Percentiles rank a stretch among this genome's conserved stretches.
phyloP scores from a whole-genome alignment of 306 rosid species.

The Quillaja saponaria region DNA sequence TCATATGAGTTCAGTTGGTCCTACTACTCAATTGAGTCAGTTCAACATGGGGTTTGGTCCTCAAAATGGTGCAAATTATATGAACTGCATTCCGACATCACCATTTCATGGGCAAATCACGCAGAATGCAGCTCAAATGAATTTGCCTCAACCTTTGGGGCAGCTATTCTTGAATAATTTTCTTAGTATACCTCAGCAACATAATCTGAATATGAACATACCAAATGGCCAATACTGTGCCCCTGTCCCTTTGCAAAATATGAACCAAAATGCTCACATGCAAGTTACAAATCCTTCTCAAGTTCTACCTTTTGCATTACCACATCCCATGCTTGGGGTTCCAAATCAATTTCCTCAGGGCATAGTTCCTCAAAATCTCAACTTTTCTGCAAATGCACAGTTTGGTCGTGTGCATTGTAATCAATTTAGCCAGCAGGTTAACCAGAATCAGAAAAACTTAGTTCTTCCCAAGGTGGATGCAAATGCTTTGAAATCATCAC shows the following conservation, averaged over 20 bases:
- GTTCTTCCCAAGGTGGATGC: conserved; percentile 35
- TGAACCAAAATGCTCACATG: conserved; percentile 62
- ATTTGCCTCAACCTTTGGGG: conserved; percentile 48
- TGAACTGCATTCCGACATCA: conserved; percentile 40
- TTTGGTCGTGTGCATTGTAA: conserved; percentile 47
- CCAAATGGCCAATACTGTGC: conserved; percentile 67
- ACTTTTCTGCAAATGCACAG: conserved; percentile 39
- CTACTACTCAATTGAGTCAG: conserved; percentile 38
- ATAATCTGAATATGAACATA: conserved; percentile 53
- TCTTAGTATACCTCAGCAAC: conserved; percentile 53
- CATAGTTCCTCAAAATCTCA: conserved; percentile 49
- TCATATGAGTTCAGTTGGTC: conserved; percentile 39
- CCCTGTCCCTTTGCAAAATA: conserved; percentile 54
- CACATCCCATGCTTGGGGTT: conserved; percentile 45
- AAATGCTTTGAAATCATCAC: conserved; percentile 40
- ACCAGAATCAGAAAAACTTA: conserved; percentile 46
- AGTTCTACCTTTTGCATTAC: conserved; percentile 40
- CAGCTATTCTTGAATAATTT: conserved; percentile 57
- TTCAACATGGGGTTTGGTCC: conserved; percentile 45
- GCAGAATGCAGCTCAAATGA: conserved; percentile 50
- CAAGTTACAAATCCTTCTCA: conserved; percentile 61
- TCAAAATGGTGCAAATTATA: conserved; percentile 40
- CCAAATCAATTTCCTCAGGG: conserved; percentile 52
- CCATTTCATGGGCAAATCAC: conserved; percentile 47
- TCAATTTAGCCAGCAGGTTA: conserved; percentile 46